Evolutionary conservation across 2,329 filamentous ascomycete genomes (phyloP).

Genomic region (Aureobasidium pullulans): DNA sequence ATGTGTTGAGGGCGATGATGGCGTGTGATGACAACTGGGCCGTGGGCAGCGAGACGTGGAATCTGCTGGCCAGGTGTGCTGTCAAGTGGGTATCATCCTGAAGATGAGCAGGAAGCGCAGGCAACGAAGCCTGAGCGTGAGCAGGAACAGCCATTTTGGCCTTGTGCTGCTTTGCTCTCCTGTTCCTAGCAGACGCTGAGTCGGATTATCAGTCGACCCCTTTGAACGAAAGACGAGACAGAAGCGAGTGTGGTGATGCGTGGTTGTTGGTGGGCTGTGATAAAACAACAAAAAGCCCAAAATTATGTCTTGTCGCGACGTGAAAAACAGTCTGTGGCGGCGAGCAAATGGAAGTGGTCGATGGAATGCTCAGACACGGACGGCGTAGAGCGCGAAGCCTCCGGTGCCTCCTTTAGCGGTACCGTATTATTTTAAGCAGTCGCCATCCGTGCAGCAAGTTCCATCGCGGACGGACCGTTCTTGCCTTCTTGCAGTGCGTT

Average conservation of each 20-base stretch:
- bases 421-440: not conserved
- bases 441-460: not conserved
- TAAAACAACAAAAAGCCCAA: not conserved
- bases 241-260: not conserved
- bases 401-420: too few species aligned
- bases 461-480: not conserved
- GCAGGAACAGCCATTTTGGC: conserved; percentile 33
- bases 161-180: conserved; percentile 9
- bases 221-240: conserved; percentile 36
- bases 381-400: too few species aligned
- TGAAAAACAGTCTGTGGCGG: conserved; percentile 6
- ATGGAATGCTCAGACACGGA: not conserved
- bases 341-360: not conserved
- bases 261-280: not conserved
- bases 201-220: conserved; percentile 55
- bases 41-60: conserved; percentile 84
- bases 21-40: conserved; percentile 86
- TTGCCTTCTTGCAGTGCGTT: not conserved
- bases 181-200: conserved; percentile 48
- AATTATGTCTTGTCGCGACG: not conserved
- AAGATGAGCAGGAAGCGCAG: conserved; percentile 75
- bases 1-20: conserved; percentile 88
- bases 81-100: conserved; percentile 74
- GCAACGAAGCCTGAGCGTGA: conserved; percentile 79
- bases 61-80: conserved; percentile 76